These are phyloP conservation scores for Rubia occidens DNA, from an alignment of 305 asterid species.

Conservation along the genomic window DNA sequence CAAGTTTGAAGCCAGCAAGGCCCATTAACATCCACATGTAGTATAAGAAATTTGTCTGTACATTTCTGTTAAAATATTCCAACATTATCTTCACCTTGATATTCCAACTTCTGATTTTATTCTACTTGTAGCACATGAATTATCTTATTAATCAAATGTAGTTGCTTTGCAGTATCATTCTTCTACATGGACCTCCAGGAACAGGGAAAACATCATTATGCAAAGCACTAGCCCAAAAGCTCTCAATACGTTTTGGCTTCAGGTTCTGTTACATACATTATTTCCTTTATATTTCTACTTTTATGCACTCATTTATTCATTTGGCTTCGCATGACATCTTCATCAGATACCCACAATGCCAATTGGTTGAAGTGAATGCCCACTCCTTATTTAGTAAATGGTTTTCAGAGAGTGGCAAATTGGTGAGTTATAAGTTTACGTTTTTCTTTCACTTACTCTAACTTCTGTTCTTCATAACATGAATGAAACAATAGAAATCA, in stretches of 20 bases:
- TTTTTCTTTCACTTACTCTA: not conserved
- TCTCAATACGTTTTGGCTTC: constrained; percentile 73
- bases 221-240: constrained; percentile 94
- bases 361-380: constrained; percentile 91
- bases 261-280: constrained; percentile 38
- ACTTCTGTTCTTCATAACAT: not conserved
- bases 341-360: constrained; percentile 73
- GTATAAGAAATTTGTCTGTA: not conserved
- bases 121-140: not conserved
- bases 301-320: constrained; percentile 6
- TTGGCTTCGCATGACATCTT: constrained; percentile 11
- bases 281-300: not conserved
- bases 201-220: constrained; percentile 96
- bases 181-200: constrained; percentile 99
- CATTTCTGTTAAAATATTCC: not conserved
- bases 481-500: not conserved
- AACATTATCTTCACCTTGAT: not conserved
- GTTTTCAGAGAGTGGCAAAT: constrained; percentile 99
- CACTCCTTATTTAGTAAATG: constrained; percentile 98
- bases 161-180: constrained; percentile 65
- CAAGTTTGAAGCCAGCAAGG: not conserved
- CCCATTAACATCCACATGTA: not conserved
- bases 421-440: constrained; percentile 38
- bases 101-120: too few relatives aligned
- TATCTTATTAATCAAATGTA: constrained; percentile 21